Percentiles rank a stretch among this genome's conserved stretches.
phyloP scores from a whole-genome alignment of 305 asterid genomes.

The Solanum hybrid region DNA sequence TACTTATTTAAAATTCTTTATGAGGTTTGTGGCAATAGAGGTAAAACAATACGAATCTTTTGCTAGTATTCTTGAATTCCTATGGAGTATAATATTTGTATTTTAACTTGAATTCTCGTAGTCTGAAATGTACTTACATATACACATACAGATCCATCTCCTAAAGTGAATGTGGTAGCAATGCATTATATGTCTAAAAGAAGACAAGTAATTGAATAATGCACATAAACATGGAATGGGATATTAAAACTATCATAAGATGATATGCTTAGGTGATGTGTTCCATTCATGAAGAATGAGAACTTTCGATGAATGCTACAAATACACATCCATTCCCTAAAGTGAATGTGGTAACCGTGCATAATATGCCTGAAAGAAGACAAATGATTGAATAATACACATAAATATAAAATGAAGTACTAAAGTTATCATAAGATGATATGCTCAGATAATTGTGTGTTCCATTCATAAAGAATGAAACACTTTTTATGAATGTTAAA shows the following conservation, averaged over 20 bases:
- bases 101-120: neutral
- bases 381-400: neutral
- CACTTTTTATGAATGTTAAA: neutral
- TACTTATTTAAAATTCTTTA: no score
- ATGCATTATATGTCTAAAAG: neutral
- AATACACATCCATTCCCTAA: no score
- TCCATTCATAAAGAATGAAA: neutral
- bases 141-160: no score
- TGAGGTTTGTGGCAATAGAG: neutral
- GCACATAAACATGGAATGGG: neutral
- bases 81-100: neutral
- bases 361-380: no score
- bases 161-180: neutral
- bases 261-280: neutral
- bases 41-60: neutral
- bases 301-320: neutral
- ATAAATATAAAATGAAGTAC: neutral
- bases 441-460: neutral
- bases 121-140: neutral
- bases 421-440: neutral
- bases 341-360: neutral
- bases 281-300: neutral
- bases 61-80: neutral
- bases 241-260: no score
- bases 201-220: neutral